These are phyloP conservation scores for Cucurbita argyrosperma DNA, from an alignment of 306 rosid genomes.

Conservation along the genomic window DNA sequence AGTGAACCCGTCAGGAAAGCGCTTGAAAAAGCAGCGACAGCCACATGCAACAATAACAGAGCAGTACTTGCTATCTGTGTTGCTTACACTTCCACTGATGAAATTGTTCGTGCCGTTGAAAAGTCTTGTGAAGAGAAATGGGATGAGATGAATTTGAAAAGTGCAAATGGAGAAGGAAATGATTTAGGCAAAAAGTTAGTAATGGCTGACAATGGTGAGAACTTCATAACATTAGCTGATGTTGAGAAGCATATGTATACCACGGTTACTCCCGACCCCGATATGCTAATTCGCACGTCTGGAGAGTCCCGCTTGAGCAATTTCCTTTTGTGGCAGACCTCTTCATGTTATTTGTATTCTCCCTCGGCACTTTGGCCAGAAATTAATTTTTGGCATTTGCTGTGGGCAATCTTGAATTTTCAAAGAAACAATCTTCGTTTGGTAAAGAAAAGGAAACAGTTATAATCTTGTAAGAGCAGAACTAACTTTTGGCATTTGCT, in stretches of 20 bases:
- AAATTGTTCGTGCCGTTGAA: constrained; percentile 31
- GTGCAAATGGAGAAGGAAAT: constrained; percentile 6
- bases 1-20: constrained; percentile 24
- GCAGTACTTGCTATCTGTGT: constrained; percentile 23
- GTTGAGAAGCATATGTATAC: constrained; percentile 28
- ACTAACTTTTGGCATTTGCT: constrained; percentile 24
- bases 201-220: constrained; percentile 13
- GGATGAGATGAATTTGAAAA: constrained; percentile 13
- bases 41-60: constrained; percentile 22
- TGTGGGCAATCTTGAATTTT: constrained; percentile 28
- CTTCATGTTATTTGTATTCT: constrained; percentile 19
- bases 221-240: constrained; percentile 15
- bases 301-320: constrained; percentile 37
- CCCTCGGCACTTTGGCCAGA: constrained; percentile 31
- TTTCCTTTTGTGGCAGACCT: constrained; percentile 38
- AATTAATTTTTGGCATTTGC: constrained; percentile 25
- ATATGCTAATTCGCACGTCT: constrained; percentile 25
- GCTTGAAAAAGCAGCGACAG: constrained; percentile 23
- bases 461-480: not conserved
- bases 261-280: constrained; percentile 22
- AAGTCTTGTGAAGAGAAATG: constrained; percentile 23
- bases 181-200: constrained; percentile 6
- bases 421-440: constrained; percentile 22
- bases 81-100: constrained; percentile 31
- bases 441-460: constrained; percentile 26